A percentile compares a stretch with the other conserved stretches of the same genome.
Evolutionary conservation across 192 early-diverging fungal genomes (phyloP).

Genomic region (Entrophospora sp.): DNA sequence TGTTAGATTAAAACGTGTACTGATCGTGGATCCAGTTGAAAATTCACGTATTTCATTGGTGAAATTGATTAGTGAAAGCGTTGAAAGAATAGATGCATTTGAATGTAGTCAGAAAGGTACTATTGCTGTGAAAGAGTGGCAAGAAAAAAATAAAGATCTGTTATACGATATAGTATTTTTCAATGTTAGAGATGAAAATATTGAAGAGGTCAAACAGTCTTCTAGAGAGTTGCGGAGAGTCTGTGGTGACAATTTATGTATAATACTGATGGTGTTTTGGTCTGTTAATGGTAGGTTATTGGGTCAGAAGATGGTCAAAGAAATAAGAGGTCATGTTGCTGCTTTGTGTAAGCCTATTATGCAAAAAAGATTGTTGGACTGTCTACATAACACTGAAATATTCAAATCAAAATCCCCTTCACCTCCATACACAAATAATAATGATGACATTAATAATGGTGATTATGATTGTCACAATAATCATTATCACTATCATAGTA

Average conservation of each 20-base stretch:
- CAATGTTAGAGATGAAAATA: conserved; percentile 14
- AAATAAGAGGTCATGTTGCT: conserved; percentile 21
- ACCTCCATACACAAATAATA: not conserved
- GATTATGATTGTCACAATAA: too few species aligned
- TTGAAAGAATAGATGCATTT: conserved; percentile 23
- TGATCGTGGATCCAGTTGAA: conserved; percentile 12
- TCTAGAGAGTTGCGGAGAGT: conserved; percentile 20
- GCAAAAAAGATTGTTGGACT: conserved; percentile 26
- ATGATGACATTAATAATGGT: not conserved
- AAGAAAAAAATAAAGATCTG: conserved; percentile 16
- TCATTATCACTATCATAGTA: not conserved
- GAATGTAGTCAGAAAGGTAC: conserved; percentile 20
- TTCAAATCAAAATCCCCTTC: not conserved
- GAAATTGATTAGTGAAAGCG: conserved; percentile 3
- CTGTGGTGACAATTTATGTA: conserved; percentile 21
- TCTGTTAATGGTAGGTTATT: conserved; percentile 27
- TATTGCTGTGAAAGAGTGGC: conserved; percentile 5
- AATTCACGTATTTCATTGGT: not conserved
- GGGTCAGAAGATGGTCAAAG: conserved; percentile 26
- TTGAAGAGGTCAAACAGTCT: conserved; percentile 17
- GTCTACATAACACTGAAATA: conserved; percentile 21
- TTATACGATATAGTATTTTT: conserved; percentile 30
- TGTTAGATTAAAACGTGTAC: conserved; percentile 15
- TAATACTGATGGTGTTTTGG: conserved; percentile 28
- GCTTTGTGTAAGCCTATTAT: conserved; percentile 30